These are phyloP conservation scores for Ophiostoma perfectum DNA, from an alignment of 2,329 filamentous ascomycete genomes.

Conservation along the genomic window DNA sequence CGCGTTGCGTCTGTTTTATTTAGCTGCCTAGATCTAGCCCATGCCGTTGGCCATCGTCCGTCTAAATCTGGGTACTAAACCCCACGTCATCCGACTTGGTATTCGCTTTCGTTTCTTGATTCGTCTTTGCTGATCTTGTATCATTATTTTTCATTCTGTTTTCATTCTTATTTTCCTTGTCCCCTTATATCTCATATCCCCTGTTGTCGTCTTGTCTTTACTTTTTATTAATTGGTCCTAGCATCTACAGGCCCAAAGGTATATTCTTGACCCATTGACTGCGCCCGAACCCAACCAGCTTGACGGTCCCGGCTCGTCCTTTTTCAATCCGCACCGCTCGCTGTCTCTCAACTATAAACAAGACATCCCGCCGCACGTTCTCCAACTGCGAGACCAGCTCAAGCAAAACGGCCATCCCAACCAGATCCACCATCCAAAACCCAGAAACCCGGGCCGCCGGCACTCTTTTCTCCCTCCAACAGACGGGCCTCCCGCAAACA, in stretches of 20 bases:
- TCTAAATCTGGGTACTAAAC: neutral
- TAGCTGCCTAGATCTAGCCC: constrained; percentile 4
- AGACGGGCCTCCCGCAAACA: constrained; percentile 19
- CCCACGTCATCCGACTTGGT: neutral
- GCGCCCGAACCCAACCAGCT: constrained; percentile 63
- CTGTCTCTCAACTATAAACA: constrained; percentile 24
- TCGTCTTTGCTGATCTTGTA: neutral
- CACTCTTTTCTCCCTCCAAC: neutral
- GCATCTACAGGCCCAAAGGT: neutral
- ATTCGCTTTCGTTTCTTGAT: neutral
- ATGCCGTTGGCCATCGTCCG: neutral
- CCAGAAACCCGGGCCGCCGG: neutral
- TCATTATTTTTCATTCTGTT: constrained; percentile 1
- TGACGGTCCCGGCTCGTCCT: constrained; percentile 58
- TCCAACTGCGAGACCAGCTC: neutral
- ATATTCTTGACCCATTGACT: constrained; percentile 64
- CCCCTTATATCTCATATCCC: neutral
- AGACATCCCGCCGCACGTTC: constrained; percentile 31
- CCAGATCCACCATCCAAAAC: constrained; percentile 42
- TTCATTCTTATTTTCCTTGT: neutral
- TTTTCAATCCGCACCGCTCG: constrained; percentile 37
- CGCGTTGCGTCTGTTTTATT: neutral
- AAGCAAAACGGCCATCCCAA: constrained; percentile 42
- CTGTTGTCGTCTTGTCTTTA: too few relatives aligned
- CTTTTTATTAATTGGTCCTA: neutral